Evolutionary conservation across 2,329 filamentous ascomycete species (phyloP), one percentile per base, ranked within the genome.

Genomic region (Penicillium sp.): DNA sequence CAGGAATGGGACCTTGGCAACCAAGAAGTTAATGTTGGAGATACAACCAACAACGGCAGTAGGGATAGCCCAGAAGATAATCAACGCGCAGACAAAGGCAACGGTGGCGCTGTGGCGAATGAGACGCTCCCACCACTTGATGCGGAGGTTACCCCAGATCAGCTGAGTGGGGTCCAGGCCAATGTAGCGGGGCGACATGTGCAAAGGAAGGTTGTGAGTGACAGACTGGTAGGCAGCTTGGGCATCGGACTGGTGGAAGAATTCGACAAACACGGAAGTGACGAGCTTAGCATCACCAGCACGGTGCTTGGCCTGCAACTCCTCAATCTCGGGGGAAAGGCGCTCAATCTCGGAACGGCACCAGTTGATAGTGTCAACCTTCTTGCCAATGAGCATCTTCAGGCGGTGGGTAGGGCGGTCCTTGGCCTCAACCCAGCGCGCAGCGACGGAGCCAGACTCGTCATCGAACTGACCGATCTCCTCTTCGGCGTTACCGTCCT

Each of bases 301-400:
- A 49, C 82, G 83, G 70, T 93, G 90, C 49, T 83, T 81, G 42
- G 80, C 82, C 72, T 95, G 90, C 24, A 86, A 82, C 43, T 84
- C 80, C 49, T 89, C 83, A 29, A 91, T 87, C 58, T 90, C 82
- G 0, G 90, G 88, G 52, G 89, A 87, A 45, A 96, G 84, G 49
- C 87, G 86, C 62, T 88, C 84, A 52, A 97, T 85, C 73, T 96
- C 89, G 1, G 82, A 80, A 51, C 95, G 89, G 61, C 87, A 90
- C 89, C 90, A 97, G 60, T 93, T 87, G 73, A 99, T 97, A 0
- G 92, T 95, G 76, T 99, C 95, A 16, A 97, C 93, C 74, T 96
- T 95, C 71, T 91, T 88, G 64, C 92, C 90, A 63, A 93, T 84
- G 22, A 95, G 74, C 6, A 83, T 81, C 71, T 89, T 90, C 54